These are phyloP conservation scores for Pisolithus marmoratus DNA, from an alignment of 768 basidiomycete species.

Conservation along the genomic window DNA sequence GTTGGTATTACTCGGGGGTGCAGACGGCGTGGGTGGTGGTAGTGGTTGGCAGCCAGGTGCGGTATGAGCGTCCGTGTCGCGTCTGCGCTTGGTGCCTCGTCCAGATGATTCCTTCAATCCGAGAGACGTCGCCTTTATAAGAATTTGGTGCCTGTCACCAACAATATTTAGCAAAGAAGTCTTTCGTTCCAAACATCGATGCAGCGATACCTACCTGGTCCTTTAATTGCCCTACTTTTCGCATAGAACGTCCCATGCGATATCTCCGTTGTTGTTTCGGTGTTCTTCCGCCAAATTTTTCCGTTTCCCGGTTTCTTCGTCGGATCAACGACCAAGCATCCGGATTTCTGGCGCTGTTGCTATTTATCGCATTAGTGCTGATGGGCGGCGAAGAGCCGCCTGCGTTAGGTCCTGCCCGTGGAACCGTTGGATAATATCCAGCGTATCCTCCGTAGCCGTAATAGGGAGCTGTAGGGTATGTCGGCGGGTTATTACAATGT, in stretches of 20 bases:
- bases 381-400: slow-evolving; percentile 22
- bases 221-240: slow-evolving; percentile 68
- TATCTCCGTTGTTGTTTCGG: slow-evolving; percentile 39
- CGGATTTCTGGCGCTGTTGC: slow-evolving; percentile 43
- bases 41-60: slow-evolving; percentile 20
- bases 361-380: slow-evolving; percentile 15
- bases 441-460: slow-evolving; percentile 47
- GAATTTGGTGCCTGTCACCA: slow-evolving; percentile 63
- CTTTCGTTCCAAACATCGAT: background rate
- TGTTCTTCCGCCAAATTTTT: slow-evolving; percentile 67
- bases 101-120: slow-evolving; percentile 73
- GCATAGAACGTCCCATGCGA: slow-evolving; percentile 78
- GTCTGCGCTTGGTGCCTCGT: slow-evolving; percentile 55
- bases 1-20: slow-evolving; percentile 16
- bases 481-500: slow-evolving; percentile 25
- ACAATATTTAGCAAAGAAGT: slow-evolving; percentile 2
- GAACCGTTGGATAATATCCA: slow-evolving; percentile 27
- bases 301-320: slow-evolving; percentile 67
- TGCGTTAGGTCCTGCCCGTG: slow-evolving; percentile 20
- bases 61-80: slow-evolving; percentile 35
- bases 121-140: slow-evolving; percentile 74
- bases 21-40: slow-evolving; percentile 16
- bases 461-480: slow-evolving; percentile 60
- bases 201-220: slow-evolving; percentile 47
- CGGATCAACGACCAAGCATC: slow-evolving; percentile 79